Conservation (phyloP, 2,329 filamentous ascomycete species). For the Neocucurbitaria cava region DNA sequence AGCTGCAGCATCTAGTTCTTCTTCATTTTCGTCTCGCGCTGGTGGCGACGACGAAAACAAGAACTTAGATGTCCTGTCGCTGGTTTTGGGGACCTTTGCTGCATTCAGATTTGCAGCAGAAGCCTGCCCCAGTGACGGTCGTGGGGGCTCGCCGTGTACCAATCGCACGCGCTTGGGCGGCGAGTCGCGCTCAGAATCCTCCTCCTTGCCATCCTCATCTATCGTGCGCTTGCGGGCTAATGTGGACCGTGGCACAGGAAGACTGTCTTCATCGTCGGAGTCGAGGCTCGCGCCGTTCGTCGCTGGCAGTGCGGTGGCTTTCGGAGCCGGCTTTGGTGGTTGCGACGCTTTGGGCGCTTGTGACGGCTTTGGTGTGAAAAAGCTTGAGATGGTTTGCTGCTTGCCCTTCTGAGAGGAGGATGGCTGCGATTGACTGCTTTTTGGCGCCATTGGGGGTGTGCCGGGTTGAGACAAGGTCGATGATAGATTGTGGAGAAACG, state of each 20-base stretch:
- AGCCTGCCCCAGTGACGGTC: constrained; percentile 30
- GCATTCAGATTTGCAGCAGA: constrained; percentile 33
- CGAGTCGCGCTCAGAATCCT: constrained; percentile 26
- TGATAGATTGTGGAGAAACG: constrained; percentile 19
- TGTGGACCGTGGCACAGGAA: constrained; percentile 13
- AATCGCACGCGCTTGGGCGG: constrained; percentile 50
- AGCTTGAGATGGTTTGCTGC: constrained; percentile 84
- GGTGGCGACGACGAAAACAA: constrained; percentile 62
- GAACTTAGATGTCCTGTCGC: constrained; percentile 64
- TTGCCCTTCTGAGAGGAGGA: constrained; percentile 62
- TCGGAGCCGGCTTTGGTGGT: constrained; percentile 18
- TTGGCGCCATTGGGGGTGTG: constrained; percentile 44
- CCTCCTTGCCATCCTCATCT: constrained; percentile 50
- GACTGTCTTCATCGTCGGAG: constrained; percentile 22
- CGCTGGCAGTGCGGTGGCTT: constrained; percentile 29
- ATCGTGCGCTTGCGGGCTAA: constrained; percentile 35
- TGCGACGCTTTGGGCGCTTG: constrained; percentile 40
- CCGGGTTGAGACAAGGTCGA: constrained; percentile 11
- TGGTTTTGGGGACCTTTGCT: constrained; percentile 46
- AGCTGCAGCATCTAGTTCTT: constrained; percentile 58
- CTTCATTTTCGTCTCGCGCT: constrained; percentile 40
- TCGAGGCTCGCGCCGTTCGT: constrained; percentile 10
- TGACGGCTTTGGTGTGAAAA: constrained; percentile 67
- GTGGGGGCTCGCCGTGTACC: constrained; percentile 23
- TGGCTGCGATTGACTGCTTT: constrained; percentile 39